These are phyloP conservation scores for Ailanthus altissimus DNA, from an alignment of 345 rosid species.

Conservation along the genomic window DNA sequence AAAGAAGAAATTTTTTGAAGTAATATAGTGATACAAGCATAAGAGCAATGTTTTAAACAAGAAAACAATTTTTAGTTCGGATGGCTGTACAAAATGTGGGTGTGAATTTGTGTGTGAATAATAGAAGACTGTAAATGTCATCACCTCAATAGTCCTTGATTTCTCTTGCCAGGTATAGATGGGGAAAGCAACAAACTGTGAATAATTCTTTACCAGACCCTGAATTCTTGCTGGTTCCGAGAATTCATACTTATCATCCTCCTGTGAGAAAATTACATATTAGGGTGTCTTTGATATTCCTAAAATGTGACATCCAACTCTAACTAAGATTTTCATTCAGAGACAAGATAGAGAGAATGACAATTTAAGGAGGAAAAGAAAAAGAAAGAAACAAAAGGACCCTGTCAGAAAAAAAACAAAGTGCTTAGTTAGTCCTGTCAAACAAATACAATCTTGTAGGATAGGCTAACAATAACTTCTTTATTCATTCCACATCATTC, in stretches of 20 bases:
- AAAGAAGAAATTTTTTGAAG: neutral
- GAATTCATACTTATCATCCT: constrained; percentile 91
- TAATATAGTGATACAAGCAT: neutral
- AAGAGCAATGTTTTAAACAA: neutral
- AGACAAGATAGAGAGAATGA: neutral
- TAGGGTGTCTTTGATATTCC: neutral
- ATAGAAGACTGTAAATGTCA: neutral
- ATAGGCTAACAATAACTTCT: neutral
- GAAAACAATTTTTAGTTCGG: neutral
- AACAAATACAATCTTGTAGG: neutral
- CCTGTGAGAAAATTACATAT: constrained; percentile 40
- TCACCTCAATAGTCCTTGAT: constrained; percentile 91
- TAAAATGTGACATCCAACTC: neutral
- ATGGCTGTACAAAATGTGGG: neutral
- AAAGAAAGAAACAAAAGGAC: neutral
- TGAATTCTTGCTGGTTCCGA: constrained; percentile 75
- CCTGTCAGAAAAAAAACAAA: neutral
- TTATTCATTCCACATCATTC: neutral
- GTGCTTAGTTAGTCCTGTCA: neutral
- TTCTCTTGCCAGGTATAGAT: constrained; percentile 95
- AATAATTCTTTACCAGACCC: constrained; percentile 90
- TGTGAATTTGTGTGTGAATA: neutral
- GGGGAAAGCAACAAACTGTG: constrained; percentile 97
- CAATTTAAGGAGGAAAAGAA: neutral
- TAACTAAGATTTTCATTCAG: neutral